Base-by-base conservation (phyloP, 2,329 filamentous ascomycete genomes). In the Ustulina deusta region DNA sequence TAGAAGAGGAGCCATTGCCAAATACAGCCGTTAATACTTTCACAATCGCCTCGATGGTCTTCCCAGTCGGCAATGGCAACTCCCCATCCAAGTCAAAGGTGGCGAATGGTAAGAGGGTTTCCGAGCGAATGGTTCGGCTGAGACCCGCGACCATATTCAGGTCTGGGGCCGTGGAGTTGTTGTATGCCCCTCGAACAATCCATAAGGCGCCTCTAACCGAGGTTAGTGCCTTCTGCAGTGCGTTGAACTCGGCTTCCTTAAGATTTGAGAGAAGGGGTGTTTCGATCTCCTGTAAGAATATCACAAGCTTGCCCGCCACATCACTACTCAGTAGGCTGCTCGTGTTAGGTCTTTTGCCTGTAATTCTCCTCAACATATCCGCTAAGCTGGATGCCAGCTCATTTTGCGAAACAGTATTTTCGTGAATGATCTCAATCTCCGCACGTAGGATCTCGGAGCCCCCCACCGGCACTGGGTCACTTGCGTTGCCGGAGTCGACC, bases 241-340 rank as follows among this genome's bases (percentile, higher is more conserved):
- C 74, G 0, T 75, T 69, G 54, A 86, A 86, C 20, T 80, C 77
- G 17, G 74, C 65, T 1, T 73, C 70, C 4, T 78, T 79, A 27
- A 85, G 76, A 9, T 76, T 78, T 1, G 82, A 77, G 1, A 86
- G 78, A 11, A 85, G 72, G 0, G 83, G 80, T 29, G 76, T 75
- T 55, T 85, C 79, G 6, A 86, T 77, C 69, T 86, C 84, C 4
- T 78, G 76, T 11, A 86, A 70, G 67, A 82, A 80, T 52, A 86
- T 79, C 66, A 79, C 80, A 4, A 80, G 73, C 69, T 81, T 82
- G 25, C 79, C 77, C 7, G 76, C 71, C 0, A 75, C 72, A 15
- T 78, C 70, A 4, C 79, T 72, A 1, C 68, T 72, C 2, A 77
- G 65, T 1, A 83, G 65, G 1, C 63, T 73, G 62, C 76, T 79